Evolutionary conservation across 805 yeast species (phyloP).

Genomic region (Metschnikowia aberdeeniae): DNA sequence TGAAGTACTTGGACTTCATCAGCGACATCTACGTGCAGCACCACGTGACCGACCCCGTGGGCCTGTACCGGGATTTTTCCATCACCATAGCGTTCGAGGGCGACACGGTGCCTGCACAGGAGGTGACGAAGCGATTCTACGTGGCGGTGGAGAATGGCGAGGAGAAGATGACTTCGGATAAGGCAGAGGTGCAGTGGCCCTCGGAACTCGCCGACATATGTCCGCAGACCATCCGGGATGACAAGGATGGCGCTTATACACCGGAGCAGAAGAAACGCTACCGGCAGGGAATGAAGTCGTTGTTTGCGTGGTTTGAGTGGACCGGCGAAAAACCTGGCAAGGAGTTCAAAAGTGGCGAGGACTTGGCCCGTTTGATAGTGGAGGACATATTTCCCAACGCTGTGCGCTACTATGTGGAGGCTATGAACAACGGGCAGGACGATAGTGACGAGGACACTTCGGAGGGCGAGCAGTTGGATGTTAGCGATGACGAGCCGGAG

Average conservation of each 20-base stretch:
- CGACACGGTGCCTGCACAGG: constrained; percentile 47
- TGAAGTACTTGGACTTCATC: constrained; percentile 66
- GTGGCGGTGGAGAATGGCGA: constrained; percentile 48
- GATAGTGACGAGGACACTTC: constrained; percentile 47
- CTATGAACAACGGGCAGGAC: constrained; percentile 52
- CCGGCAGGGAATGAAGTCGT: constrained; percentile 71
- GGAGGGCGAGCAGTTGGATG: constrained; percentile 50
- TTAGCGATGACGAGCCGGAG: constrained; percentile 50
- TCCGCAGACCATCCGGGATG: constrained; percentile 46
- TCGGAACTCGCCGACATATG: constrained; percentile 50
- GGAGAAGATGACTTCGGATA: constrained; percentile 51
- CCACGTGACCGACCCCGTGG: constrained; percentile 32
- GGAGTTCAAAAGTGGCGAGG: constrained; percentile 76
- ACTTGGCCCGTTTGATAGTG: constrained; percentile 62
- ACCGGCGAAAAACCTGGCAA: constrained; percentile 74
- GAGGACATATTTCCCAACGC: constrained; percentile 87
- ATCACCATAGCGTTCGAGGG: constrained; percentile 55
- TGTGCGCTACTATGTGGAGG: constrained; percentile 74
- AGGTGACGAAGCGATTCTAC: constrained; percentile 56
- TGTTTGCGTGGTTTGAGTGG: constrained; percentile 87
- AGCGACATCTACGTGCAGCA: constrained; percentile 60
- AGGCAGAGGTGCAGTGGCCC: constrained; percentile 69
- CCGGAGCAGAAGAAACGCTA: constrained; percentile 56
- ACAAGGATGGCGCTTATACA: constrained; percentile 34
- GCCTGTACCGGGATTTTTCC: constrained; percentile 51